Conservation (phyloP, 2,329 filamentous ascomycete genomes). For the Plenodomus lindquistii region DNA sequence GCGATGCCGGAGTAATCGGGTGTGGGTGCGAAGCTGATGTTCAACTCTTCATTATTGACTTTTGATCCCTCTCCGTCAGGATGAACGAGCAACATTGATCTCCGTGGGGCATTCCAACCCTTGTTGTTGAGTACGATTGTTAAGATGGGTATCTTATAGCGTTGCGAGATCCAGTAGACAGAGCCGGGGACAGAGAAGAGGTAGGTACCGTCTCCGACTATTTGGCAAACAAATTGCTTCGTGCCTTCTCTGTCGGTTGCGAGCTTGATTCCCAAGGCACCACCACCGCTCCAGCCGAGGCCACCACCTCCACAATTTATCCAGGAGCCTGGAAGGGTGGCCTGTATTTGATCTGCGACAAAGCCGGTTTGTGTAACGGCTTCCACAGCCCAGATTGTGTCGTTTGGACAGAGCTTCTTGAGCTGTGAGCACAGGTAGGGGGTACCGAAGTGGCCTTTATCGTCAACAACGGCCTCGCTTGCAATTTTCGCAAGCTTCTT, state of each 20-base stretch:
- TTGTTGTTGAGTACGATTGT: constrained; percentile 72
- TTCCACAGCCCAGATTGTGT: constrained; percentile 77
- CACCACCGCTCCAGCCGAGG: constrained; percentile 79
- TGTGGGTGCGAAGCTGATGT: constrained; percentile 67
- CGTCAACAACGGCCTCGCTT: constrained; percentile 60
- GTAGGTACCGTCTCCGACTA: constrained; percentile 70
- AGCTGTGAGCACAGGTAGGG: constrained; percentile 61
- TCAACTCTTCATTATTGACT: constrained; percentile 65
- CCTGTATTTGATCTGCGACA: constrained; percentile 72
- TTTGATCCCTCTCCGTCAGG: constrained; percentile 65
- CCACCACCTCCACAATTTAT: constrained; percentile 82
- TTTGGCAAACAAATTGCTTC: constrained; percentile 45
- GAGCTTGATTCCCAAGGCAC: constrained; percentile 74
- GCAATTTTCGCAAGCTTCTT: constrained; percentile 64
- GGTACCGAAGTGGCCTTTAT: constrained; percentile 65
- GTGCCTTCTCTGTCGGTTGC: constrained; percentile 59
- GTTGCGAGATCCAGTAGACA: constrained; percentile 70
- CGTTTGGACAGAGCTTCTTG: constrained; percentile 60
- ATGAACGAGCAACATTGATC: constrained; percentile 66
- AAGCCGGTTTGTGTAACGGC: constrained; percentile 72
- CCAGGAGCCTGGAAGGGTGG: constrained; percentile 71
- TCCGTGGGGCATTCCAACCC: constrained; percentile 69
- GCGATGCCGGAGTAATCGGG: constrained; percentile 72
- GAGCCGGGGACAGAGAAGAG: constrained; percentile 67
- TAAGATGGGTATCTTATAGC: constrained; percentile 68